Percentiles rank a stretch among this genome's conserved stretches.
These are phyloP conservation scores for Nakaseomyces uthaithaninus DNA, from an alignment of 1,139 yeast species.

Conservation along the genomic window DNA sequence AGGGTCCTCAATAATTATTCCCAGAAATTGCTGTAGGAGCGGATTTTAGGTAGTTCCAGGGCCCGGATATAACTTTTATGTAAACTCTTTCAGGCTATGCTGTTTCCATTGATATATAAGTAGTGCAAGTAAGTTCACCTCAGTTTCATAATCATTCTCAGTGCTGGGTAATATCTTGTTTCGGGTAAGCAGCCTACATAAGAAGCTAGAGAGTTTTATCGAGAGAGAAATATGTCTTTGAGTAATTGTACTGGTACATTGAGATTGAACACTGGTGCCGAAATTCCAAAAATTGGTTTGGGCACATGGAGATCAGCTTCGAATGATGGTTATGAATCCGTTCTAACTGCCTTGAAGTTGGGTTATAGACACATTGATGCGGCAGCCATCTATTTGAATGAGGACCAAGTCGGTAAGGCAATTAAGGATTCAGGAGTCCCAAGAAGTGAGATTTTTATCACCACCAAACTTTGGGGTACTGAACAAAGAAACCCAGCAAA, in stretches of 20 bases:
- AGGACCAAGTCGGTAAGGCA: slow-evolving; percentile 58
- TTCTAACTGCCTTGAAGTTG: slow-evolving; percentile 50
- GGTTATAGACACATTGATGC: slow-evolving; percentile 80
- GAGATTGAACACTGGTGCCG: slow-evolving; percentile 52
- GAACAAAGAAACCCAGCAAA: slow-evolving; percentile 53
- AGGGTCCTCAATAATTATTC: too few relatives aligned
- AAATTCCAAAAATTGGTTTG: slow-evolving; percentile 62
- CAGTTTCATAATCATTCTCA: too few relatives aligned
- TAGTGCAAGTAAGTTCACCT: too few relatives aligned
- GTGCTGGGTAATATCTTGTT: too few relatives aligned
- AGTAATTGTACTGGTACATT: not conserved
- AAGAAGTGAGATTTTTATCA: slow-evolving; percentile 63
- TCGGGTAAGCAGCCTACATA: not conserved
- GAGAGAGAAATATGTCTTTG: slow-evolving; percentile 4
- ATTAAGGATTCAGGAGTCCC: slow-evolving; percentile 60
- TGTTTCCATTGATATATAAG: too few relatives aligned
- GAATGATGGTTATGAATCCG: slow-evolving; percentile 54
- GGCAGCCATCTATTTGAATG: slow-evolving; percentile 62
- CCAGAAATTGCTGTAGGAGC: not conserved
- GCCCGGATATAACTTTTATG: not conserved
- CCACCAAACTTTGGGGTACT: slow-evolving; percentile 73
- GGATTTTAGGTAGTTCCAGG: not conserved
- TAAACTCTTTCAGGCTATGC: too few relatives aligned
- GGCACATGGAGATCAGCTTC: slow-evolving; percentile 73
- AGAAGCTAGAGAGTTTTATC: not conserved